Percentiles rank a stretch among this genome's conserved stretches.
Conservation (phyloP, 768 basidiomycete species). For the Pleurotus eryngii region DNA sequence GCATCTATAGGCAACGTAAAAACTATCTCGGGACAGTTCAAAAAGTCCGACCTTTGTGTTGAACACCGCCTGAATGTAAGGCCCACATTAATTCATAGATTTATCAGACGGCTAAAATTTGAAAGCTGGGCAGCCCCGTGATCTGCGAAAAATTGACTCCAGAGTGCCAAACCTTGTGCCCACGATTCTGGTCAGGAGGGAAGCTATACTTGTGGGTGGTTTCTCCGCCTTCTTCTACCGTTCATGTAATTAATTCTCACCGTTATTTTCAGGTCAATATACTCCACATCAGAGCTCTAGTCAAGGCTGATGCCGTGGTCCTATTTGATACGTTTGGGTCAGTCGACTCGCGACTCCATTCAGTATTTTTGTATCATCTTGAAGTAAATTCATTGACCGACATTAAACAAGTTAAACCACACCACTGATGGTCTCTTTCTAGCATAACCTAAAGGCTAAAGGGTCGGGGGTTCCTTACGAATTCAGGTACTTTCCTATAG, state of each 20-base stretch:
- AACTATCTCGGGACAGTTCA: conserved; percentile 86
- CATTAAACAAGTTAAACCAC: neutral
- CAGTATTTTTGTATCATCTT: conserved; percentile 83
- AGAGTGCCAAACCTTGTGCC: conserved; percentile 92
- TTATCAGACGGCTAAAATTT: conserved; percentile 6
- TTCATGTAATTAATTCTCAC: conserved; percentile 6
- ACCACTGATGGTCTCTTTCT: conserved; percentile 3
- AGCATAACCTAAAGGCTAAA: conserved; percentile 84
- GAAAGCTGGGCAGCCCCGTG: conserved; percentile 65
- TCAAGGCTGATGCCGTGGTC: conserved; percentile 89
- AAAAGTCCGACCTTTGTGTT: conserved; percentile 81
- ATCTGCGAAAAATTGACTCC: conserved; percentile 95
- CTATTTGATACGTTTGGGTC: conserved; percentile 93
- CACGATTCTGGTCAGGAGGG: conserved; percentile 85
- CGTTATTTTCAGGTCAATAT: conserved; percentile 69
- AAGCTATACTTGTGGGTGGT: conserved; percentile 75
- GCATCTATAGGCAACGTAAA: conserved; percentile 68
- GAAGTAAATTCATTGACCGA: conserved; percentile 46
- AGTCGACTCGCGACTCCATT: conserved; percentile 80
- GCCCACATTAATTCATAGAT: conserved; percentile 17
- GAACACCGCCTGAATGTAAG: conserved; percentile 90
- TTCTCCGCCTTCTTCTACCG: conserved; percentile 4
- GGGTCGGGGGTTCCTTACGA: conserved; percentile 76
- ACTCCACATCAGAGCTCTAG: conserved; percentile 89
- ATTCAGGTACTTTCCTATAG: conserved; percentile 56